Percentiles rank a stretch among this genome's conserved stretches.
Evolutionary conservation across 768 basidiomycete genomes (phyloP).

Genomic region (Podaxis sp.): DNA sequence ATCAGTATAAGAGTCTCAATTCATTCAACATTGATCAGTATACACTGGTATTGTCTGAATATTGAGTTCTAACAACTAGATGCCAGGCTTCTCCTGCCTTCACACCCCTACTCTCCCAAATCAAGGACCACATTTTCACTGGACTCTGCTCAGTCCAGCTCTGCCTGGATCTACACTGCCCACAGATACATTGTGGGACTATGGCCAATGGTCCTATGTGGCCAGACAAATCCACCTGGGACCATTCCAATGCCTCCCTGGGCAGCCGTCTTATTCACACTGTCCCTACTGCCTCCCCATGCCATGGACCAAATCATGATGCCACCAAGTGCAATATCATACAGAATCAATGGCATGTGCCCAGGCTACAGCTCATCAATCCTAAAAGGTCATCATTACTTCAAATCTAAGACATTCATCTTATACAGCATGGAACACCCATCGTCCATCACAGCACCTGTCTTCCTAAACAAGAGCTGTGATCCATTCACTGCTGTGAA

Average conservation of each 20-base stretch:
- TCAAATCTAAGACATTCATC: neutral
- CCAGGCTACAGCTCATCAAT: neutral
- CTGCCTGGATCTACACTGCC: neutral
- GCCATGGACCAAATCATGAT: neutral
- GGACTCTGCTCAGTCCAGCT: neutral
- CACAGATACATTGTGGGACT: neutral
- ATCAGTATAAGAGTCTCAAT: too few relatives aligned
- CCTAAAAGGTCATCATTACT: too few relatives aligned
- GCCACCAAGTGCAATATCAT: neutral
- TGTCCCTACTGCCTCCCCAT: conserved; percentile 5
- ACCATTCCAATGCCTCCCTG: conserved; percentile 11
- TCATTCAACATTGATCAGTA: too few relatives aligned
- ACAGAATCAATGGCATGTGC: neutral
- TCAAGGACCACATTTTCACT: too few relatives aligned
- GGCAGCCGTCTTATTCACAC: conserved; percentile 12
- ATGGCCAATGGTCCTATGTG: conserved; percentile 11
- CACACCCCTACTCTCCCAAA: neutral
- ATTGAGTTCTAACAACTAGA: too few relatives aligned
- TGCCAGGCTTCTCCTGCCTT: too few relatives aligned
- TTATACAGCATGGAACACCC: neutral
- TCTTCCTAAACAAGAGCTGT: conserved; percentile 16
- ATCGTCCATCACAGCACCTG: conserved; percentile 5
- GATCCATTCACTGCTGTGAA: conserved; percentile 13
- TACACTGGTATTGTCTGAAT: too few relatives aligned
- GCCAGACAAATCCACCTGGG: conserved; percentile 10